phyloP scores from a whole-genome alignment of 1,284 basidiomycete species.

The Rhodotorula glutinis region DNA sequence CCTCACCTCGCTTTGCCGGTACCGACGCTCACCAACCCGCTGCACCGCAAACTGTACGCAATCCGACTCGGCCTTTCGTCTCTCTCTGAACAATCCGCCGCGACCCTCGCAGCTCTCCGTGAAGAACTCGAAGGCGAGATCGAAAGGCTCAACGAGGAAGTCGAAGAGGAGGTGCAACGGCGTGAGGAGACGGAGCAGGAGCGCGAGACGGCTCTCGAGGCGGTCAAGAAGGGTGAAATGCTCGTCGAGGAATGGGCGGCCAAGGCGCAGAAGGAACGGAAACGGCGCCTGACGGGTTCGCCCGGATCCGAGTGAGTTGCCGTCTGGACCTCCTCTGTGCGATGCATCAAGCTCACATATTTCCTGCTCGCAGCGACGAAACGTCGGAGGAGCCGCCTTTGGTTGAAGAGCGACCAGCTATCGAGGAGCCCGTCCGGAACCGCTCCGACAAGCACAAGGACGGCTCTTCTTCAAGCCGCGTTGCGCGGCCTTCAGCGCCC shows the following conservation, averaged over 20 bases:
- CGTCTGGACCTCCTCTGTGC: background rate
- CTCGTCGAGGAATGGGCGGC: conserved; percentile 23
- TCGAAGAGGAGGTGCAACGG: conserved; percentile 12
- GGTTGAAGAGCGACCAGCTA: background rate
- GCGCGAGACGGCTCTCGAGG: conserved; percentile 4
- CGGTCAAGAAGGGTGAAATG: conserved; percentile 9
- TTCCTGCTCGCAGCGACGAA: no score
- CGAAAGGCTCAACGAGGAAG: conserved; percentile 1
- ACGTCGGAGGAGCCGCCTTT: background rate
- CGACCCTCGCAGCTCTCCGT: background rate
- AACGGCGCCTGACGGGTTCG: background rate
- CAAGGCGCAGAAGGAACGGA: background rate
- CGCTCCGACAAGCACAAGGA: no score
- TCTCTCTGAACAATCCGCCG: conserved; percentile 5
- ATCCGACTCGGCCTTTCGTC: conserved; percentile 25
- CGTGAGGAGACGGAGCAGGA: background rate
- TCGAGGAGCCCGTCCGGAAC: background rate
- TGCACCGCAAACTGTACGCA: conserved; percentile 28
- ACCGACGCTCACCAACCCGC: conserved; percentile 4
- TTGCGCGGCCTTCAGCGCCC: conserved; percentile 9
- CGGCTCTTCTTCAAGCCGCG: background rate
- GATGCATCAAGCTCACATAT: background rate
- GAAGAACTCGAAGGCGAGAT: conserved; percentile 17
- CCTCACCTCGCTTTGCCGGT: conserved; percentile 28
- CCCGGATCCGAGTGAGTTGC: conserved; percentile 10